Evolutionary conservation across 495 filamentous ascomycete genomes (phyloP).

Genomic region (Tuber borchii): DNA sequence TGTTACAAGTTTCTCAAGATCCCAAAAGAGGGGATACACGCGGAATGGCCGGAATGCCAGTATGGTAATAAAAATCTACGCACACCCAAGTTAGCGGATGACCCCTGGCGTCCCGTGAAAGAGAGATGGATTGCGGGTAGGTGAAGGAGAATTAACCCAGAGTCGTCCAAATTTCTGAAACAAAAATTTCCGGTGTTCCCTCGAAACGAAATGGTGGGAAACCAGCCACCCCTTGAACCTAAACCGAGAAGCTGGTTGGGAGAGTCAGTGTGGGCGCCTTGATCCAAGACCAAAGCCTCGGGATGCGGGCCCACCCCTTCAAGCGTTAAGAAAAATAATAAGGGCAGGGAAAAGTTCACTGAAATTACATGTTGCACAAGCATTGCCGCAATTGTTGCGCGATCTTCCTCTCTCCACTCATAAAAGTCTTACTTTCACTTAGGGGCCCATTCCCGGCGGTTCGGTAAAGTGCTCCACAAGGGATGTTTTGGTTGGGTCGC

Average conservation of each 20-base stretch:
- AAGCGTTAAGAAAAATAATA: slow-evolving; percentile 2
- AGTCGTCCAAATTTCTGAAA: neutral
- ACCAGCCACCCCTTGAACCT: slow-evolving; percentile 5
- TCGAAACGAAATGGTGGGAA: neutral
- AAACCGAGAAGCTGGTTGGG: slow-evolving; percentile 32
- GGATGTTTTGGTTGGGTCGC: neutral
- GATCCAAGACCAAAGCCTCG: slow-evolving; percentile 37
- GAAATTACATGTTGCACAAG: slow-evolving; percentile 37
- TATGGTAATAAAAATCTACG: neutral
- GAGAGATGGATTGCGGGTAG: neutral
- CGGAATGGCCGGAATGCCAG: neutral
- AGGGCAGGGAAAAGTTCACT: slow-evolving; percentile 13
- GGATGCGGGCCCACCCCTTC: slow-evolving; percentile 32
- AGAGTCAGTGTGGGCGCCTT: slow-evolving; percentile 24
- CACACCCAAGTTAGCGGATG: neutral
- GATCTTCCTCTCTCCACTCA: slow-evolving; percentile 27
- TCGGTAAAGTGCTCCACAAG: slow-evolving; percentile 18
- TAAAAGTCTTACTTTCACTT: slow-evolving; percentile 14
- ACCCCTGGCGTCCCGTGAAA: neutral
- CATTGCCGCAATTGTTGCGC: slow-evolving; percentile 37
- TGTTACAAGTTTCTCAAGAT: neutral
- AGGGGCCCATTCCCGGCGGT: slow-evolving; percentile 22
- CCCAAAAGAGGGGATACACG: neutral
- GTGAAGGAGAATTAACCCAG: neutral
- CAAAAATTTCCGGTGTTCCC: neutral